Conservation (phyloP, 2,329 filamentous ascomycete species). For the Bipolaris cookei region DNA sequence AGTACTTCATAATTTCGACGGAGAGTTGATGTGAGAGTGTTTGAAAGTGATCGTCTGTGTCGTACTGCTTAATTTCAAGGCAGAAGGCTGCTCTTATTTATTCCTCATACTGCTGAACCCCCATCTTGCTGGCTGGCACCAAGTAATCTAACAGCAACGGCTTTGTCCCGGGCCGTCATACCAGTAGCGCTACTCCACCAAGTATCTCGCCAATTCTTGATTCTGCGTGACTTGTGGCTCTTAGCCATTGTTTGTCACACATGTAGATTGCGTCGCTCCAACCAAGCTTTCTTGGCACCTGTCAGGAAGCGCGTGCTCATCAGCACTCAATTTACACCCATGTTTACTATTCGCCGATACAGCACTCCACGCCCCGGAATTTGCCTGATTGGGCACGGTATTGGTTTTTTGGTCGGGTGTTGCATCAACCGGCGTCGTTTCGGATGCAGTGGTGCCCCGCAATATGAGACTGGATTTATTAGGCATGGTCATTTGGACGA, state of each 20-base stretch:
- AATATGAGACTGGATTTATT: slow-evolving; percentile 12
- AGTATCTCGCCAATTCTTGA: slow-evolving; percentile 16
- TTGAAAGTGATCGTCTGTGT: neutral
- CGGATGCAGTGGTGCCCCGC: slow-evolving; percentile 21
- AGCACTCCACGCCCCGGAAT: slow-evolving; percentile 22
- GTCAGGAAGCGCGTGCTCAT: slow-evolving; percentile 17
- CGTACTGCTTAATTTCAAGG: neutral
- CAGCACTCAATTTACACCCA: slow-evolving; percentile 18
- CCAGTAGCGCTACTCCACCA: slow-evolving; percentile 1
- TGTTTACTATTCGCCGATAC: slow-evolving; percentile 20
- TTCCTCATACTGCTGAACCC: neutral
- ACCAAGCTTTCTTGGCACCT: slow-evolving; percentile 28
- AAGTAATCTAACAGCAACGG: slow-evolving; percentile 21
- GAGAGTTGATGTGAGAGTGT: neutral
- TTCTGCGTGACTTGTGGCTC: slow-evolving; percentile 4
- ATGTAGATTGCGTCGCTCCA: slow-evolving; percentile 26
- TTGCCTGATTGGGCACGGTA: slow-evolving; percentile 27
- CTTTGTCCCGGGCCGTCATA: slow-evolving; percentile 21
- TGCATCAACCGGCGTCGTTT: slow-evolving; percentile 26
- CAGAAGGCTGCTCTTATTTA: slow-evolving; percentile 19
- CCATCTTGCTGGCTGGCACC: neutral
- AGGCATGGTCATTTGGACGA: slow-evolving; percentile 4
- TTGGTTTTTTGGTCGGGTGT: slow-evolving; percentile 18
- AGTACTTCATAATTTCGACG: slow-evolving; percentile 36
- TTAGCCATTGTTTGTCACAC: slow-evolving; percentile 12